Percentiles rank a stretch among this genome's conserved stretches.
phyloP scores from a whole-genome alignment of 305 asterid species.

The Ilex paraguariensis region DNA sequence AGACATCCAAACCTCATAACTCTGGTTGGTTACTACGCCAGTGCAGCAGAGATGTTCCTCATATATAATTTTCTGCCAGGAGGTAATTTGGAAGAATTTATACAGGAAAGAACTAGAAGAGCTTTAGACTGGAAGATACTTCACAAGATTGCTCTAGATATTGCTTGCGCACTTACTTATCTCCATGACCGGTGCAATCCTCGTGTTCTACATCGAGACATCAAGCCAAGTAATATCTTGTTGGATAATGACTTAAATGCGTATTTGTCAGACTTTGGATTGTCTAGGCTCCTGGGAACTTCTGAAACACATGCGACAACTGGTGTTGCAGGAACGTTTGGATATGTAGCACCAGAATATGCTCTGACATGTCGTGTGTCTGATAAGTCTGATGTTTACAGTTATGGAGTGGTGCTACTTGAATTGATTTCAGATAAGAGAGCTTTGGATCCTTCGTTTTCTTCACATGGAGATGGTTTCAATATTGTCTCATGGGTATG shows the following conservation, averaged over 20 bases:
- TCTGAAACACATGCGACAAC: slow-evolving; percentile 26
- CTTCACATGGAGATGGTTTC: slow-evolving; percentile 71
- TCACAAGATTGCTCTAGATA: slow-evolving; percentile 42
- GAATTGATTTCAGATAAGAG: slow-evolving; percentile 88
- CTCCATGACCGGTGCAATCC: slow-evolving; percentile 42
- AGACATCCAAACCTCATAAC: slow-evolving; percentile 49
- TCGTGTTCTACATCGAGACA: slow-evolving; percentile 39
- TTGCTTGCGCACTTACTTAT: slow-evolving; percentile 38
- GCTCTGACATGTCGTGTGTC: slow-evolving; percentile 60
- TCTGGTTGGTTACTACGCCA: slow-evolving; percentile 36
- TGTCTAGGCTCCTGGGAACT: slow-evolving; percentile 31
- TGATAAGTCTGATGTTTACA: slow-evolving; percentile 91
- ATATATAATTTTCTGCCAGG: slow-evolving; percentile 51
- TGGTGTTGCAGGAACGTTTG: slow-evolving; percentile 17
- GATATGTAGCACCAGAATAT: slow-evolving; percentile 10
- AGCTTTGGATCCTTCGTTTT: slow-evolving; percentile 82
- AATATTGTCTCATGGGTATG: slow-evolving; percentile 87
- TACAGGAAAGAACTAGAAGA: slow-evolving; percentile 30
- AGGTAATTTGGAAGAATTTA: slow-evolving; percentile 44
- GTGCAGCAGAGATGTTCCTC: slow-evolving; percentile 36
- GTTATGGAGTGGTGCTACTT: slow-evolving; percentile 85
- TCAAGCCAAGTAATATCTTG: slow-evolving; percentile 54
- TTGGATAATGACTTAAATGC: slow-evolving; percentile 39
- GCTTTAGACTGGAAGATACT: slow-evolving; percentile 24
- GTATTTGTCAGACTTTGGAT: slow-evolving; percentile 42